Conservation (phyloP, 495 filamentous ascomycete genomes). For the Trichoderma reesei region DNA sequence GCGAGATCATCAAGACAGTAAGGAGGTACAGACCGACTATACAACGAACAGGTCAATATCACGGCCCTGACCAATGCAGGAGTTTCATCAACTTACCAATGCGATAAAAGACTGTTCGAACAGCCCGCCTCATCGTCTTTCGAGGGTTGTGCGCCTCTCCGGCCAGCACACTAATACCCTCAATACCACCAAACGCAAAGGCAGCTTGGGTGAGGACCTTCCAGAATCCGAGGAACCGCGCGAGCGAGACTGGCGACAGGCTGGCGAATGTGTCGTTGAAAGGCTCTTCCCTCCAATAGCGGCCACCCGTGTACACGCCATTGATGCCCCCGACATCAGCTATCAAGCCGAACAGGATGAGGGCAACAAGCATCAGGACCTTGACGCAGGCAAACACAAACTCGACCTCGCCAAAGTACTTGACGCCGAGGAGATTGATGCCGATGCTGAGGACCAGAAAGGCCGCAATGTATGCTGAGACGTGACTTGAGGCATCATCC, state of each 20-base stretch:
- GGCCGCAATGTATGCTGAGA: not conserved
- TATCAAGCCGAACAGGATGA: not conserved
- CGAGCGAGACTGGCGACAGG: not conserved
- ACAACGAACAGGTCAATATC: not conserved
- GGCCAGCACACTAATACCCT: constrained; percentile 2
- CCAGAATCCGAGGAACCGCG: not conserved
- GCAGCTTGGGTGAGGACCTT: not conserved
- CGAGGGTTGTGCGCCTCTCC: not conserved
- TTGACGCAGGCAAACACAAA: constrained; percentile 2
- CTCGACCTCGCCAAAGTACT: constrained; percentile 1
- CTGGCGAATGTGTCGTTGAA: not conserved
- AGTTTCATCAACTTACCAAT: not conserved
- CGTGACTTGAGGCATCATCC: not conserved
- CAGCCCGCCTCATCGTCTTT: not conserved
- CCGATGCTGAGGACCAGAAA: not conserved
- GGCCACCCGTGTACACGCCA: not conserved
- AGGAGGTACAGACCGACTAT: constrained; percentile 1
- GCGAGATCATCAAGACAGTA: not conserved
- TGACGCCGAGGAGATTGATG: not conserved
- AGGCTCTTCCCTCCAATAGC: not conserved
- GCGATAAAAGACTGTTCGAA: constrained; percentile 1
- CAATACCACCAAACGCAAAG: constrained; percentile 1
- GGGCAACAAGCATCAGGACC: not conserved
- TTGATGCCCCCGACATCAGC: not conserved
- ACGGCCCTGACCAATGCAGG: not conserved